A percentile compares a stretch with the other conserved stretches of the same genome.
These are phyloP conservation scores for Priceomyces carsonii DNA, from an alignment of 805 yeast species.

Conservation along the genomic window DNA sequence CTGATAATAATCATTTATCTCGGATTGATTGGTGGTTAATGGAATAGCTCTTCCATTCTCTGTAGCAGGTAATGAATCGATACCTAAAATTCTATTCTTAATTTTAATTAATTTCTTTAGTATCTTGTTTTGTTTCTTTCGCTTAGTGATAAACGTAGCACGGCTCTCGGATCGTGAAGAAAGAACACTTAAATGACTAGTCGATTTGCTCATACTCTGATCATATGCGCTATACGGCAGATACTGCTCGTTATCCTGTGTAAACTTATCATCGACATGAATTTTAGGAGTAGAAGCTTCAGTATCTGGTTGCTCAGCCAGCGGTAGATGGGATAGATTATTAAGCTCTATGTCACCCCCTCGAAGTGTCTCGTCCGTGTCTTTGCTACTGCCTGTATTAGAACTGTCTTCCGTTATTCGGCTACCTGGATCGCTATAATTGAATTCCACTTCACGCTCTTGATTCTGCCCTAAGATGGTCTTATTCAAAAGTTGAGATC, in stretches of 20 bases:
- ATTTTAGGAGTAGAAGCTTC: slow-evolving; percentile 16
- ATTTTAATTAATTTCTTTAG: slow-evolving; percentile 16
- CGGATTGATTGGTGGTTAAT: slow-evolving; percentile 45
- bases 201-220: slow-evolving; percentile 18
- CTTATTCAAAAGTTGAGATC: slow-evolving; percentile 64
- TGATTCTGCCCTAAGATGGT: slow-evolving; percentile 20
- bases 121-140: slow-evolving; percentile 13
- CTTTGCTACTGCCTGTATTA: neutral
- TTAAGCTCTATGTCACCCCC: slow-evolving; percentile 9
- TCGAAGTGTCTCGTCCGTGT: slow-evolving; percentile 8
- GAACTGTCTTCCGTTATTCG: neutral
- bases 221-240: slow-evolving; percentile 12
- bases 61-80: slow-evolving; percentile 50
- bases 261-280: slow-evolving; percentile 19
- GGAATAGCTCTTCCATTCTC: slow-evolving; percentile 79
- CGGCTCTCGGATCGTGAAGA: slow-evolving; percentile 15
- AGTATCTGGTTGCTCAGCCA: neutral
- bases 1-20: slow-evolving; percentile 28
- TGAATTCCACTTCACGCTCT: too few relatives aligned
- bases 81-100: slow-evolving; percentile 46
- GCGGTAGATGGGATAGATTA: neutral
- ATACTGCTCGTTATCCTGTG: neutral
- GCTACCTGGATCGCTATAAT: slow-evolving; percentile 25
- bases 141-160: slow-evolving; percentile 17
- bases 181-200: slow-evolving; percentile 21